A percentile compares a stretch with the other conserved stretches of the same genome.
These are phyloP conservation scores for Tetracladium setigerum DNA, from an alignment of 495 filamentous ascomycete genomes.

Conservation along the genomic window DNA sequence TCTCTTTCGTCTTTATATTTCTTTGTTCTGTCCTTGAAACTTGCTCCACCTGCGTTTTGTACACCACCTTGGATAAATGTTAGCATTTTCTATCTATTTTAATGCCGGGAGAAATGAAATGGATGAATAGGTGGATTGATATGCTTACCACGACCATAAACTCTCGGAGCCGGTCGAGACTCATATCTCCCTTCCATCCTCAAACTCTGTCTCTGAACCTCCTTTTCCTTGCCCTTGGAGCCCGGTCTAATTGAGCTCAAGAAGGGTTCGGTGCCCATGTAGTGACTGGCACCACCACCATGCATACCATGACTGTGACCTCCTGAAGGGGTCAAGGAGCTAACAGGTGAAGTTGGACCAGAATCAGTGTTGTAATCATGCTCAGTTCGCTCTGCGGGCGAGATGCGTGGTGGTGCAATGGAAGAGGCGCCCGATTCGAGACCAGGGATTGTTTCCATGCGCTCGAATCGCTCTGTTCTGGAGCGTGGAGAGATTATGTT, in stretches of 20 bases:
- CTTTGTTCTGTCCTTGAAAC: slow-evolving; percentile 25
- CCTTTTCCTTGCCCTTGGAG: slow-evolving; percentile 17
- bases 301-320: slow-evolving; percentile 3
- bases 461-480: no score
- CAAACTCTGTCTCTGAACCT: slow-evolving; percentile 37
- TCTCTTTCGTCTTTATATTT: slow-evolving; percentile 40
- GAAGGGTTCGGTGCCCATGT: slow-evolving; percentile 4
- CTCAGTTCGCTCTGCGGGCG: no score
- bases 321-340: slow-evolving; percentile 21
- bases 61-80: slow-evolving; percentile 38
- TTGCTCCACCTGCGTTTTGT: slow-evolving; percentile 34
- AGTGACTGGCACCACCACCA: slow-evolving; percentile 2
- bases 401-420: no score
- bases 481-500: not conserved
- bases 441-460: no score
- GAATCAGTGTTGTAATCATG: no score
- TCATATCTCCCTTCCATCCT: slow-evolving; percentile 32
- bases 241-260: not conserved
- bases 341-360: slow-evolving; percentile 1
- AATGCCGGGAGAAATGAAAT: not conserved
- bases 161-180: slow-evolving; percentile 27
- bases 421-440: no score
- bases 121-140: slow-evolving; percentile 7
- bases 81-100: slow-evolving; percentile 20
- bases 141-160: slow-evolving; percentile 35